Base-by-base conservation (phyloP, 2,329 filamentous ascomycete genomes). In the Macrophomina phaseolina region DNA sequence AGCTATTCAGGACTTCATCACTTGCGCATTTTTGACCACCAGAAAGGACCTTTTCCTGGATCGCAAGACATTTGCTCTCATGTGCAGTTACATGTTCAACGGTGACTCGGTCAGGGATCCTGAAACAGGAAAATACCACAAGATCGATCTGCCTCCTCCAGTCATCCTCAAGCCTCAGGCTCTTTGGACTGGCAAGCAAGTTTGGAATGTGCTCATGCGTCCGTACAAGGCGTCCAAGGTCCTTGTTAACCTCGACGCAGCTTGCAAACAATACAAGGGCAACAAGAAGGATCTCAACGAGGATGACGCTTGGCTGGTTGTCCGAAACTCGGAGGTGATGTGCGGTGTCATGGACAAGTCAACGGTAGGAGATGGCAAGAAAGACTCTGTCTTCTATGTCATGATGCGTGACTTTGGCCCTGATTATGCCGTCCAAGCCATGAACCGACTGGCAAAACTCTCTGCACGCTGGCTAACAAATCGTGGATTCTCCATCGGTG, bases 1-100 rank as follows among this genome's bases (percentile, higher is more conserved):
- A 18, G 94, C 95, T n/a, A 99, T 97, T 36, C 95, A 99, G 75
- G 95, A 99, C 84, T 99, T 99, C 81, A 98, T 99, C 73, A 98
- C 94, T 32, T 94, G 94, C 4, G 92, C 95, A 0, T 99, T 93
- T 75, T 82, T 98, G 4, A 84, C 98, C 32, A 97, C 93, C 73
- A 91, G 90, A 78, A 98, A 98, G 76, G 94, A 98, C 76, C 88
- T 89, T 66, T 98, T 99, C 79, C 97, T 91, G 74, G 93, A 97
- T 73, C 89, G 94, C 63, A 91, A 90, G 72, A 90, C 91, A 0
- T 99, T 99, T 74, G 90, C 91, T 2, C 94, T 96, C 71, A 87
- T 97, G 49, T 96, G 94, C 76, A 90, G 92, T 78, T 95, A 94
- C 79, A 99, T 99, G 95, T 89, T 97, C 74, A 90, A 94, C 61